Base-by-base conservation (phyloP, 371 early-diverging fungal genomes). In the Saksenaea vasiformis region DNA sequence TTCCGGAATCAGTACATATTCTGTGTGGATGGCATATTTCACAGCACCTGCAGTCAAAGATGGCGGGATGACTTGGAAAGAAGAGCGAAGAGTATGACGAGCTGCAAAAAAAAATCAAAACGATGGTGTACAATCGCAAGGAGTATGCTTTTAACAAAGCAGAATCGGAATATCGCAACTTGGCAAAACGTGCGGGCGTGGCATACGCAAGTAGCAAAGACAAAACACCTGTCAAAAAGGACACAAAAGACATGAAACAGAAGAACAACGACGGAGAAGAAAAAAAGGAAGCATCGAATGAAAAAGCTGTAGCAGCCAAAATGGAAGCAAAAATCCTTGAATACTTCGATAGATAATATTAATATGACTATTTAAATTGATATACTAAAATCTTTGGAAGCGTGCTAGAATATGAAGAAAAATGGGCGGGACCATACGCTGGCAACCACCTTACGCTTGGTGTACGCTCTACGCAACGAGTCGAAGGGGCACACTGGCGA, bases 381-480 rank as follows among this genome's bases (percentile, higher is more conserved):
- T 0, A n/a, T 41, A 14, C 14, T 11, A 41, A 11, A 14, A 41
- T 14, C 11, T 17, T 41, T 11, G 31, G 17, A 27, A 64, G 64
- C 14, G 51, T 28, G 5, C 17, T 58, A 13, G 1, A 8, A 7
- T 57, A 51, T 5, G 57, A 64, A 34, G 51, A 64, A 9, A 17
- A n/a, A 7, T 64, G 58, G 58, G 47, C 36, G 4, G 58, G 64
- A 36, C 58, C 54, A 5, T 57, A 57, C 43, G 38, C 28, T n/a
- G 58, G 37, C 1, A 22, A 56, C 3, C 58, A 19, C 1, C 1
- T 14, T 0, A 36, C 28, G 43, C 17, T 62, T 37, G 55, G 44
- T 41, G 38, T 28, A 11, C 1, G 63, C 4, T 1, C 31, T 11
- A 56, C 58, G 11, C 57, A 51, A 28, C 41, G 41, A 11, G 41